phyloP scores from a whole-genome alignment of 805 yeast species.

The Yarrowia sp. region DNA sequence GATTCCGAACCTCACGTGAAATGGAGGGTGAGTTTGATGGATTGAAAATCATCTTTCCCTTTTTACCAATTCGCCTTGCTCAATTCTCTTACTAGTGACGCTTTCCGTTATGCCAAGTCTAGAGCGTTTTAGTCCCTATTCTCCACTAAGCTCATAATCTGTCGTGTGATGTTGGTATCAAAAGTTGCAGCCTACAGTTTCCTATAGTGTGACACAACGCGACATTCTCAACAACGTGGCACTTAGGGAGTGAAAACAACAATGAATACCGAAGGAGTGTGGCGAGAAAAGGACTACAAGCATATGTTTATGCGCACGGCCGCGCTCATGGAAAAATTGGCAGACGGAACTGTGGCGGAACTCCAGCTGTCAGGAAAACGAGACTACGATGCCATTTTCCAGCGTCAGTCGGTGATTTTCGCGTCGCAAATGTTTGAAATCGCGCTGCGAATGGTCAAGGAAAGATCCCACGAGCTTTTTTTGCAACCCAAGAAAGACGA shows the following conservation, averaged over 20 bases:
- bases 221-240: conserved; percentile 1
- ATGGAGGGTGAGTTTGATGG: too few relatives aligned
- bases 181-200: neutral
- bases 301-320: conserved; percentile 30
- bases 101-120: too few relatives aligned
- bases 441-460: conserved; percentile 10
- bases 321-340: conserved; percentile 32
- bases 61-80: neutral
- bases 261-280: conserved; percentile 17
- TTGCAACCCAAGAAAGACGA: conserved; percentile 13
- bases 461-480: conserved; percentile 7
- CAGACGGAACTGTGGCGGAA: conserved; percentile 12
- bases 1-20: neutral
- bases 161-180: neutral
- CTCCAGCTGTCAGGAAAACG: conserved; percentile 22
- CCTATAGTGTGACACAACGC: neutral
- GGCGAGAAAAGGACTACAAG: conserved; percentile 24
- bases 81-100: too few relatives aligned
- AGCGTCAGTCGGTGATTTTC: conserved; percentile 16
- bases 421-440: conserved; percentile 32
- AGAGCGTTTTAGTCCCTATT: neutral
- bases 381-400: conserved; percentile 18
- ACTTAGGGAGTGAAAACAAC: neutral
- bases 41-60: too few relatives aligned
- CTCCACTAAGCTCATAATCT: neutral